Evolutionary conservation across 768 basidiomycete genomes (phyloP).

Genomic region (Trametes meyenii): DNA sequence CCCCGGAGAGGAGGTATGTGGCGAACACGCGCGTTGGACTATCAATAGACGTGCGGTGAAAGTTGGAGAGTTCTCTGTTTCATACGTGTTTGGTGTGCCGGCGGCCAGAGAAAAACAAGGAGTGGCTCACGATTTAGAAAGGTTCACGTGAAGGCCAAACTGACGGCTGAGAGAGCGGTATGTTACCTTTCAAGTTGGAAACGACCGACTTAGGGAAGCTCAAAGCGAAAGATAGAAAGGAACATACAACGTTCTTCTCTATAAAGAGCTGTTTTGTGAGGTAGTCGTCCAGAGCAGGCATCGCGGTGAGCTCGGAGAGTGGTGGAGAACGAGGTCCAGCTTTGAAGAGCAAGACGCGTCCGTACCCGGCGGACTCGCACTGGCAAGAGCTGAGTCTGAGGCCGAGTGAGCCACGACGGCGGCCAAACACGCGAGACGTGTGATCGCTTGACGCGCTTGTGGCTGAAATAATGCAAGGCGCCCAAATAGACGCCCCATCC

Average conservation of each 20-base stretch:
- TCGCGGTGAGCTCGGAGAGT: not conserved
- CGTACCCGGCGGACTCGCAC: not conserved
- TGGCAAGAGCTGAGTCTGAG: no score
- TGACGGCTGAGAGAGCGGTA: constrained; percentile 76
- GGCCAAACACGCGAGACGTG: constrained; percentile 9
- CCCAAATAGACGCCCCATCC: not conserved
- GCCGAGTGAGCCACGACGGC: not conserved
- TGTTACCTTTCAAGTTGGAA: constrained; percentile 59
- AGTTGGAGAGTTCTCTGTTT: constrained; percentile 63
- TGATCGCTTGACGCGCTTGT: constrained; percentile 20
- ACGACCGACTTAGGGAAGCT: not conserved
- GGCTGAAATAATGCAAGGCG: constrained; percentile 6
- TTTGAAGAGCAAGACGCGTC: constrained; percentile 9
- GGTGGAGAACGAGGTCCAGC: not conserved
- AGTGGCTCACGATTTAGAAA: constrained; percentile 68
- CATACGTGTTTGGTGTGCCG: not conserved
- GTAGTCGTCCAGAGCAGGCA: constrained; percentile 36
- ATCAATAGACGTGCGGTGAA: constrained; percentile 48
- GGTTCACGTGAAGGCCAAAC: constrained; percentile 72
- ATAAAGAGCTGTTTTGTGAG: constrained; percentile 51
- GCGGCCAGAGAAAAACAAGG: not conserved
- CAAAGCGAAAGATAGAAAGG: not conserved
- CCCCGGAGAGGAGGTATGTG: constrained; percentile 75
- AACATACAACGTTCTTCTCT: constrained; percentile 45
- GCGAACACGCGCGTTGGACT: constrained; percentile 52